These are phyloP conservation scores for California macrophylla DNA, from an alignment of 441 rosid genomes.

Conservation along the genomic window DNA sequence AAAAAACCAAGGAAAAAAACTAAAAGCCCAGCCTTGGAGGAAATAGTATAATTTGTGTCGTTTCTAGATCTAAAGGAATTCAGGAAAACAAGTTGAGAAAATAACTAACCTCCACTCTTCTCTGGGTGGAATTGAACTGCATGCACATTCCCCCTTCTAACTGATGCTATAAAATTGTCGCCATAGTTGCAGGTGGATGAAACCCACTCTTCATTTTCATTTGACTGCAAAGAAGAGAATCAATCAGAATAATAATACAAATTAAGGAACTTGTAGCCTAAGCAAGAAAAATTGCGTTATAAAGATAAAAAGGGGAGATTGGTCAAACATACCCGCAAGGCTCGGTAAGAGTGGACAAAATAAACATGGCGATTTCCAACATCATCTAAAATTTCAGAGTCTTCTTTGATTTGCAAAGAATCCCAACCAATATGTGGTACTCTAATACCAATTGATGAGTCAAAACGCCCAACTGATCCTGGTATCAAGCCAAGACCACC, in stretches of 20 bases:
- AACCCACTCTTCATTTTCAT: constrained; percentile 76
- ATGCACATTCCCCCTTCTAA: constrained; percentile 87
- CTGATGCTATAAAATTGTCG: constrained; percentile 68
- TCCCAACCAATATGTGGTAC: constrained; percentile 98
- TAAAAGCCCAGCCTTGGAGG: not conserved
- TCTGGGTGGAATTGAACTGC: constrained; percentile 98
- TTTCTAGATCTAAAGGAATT: not conserved
- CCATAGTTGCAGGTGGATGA: constrained; percentile 82
- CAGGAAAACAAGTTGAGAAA: not conserved
- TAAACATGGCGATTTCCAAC: constrained; percentile 73
- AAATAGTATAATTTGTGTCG: not conserved
- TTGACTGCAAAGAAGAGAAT: constrained; percentile 35
- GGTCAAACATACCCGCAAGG: constrained; percentile 50
- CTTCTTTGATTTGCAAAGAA: constrained; percentile 69
- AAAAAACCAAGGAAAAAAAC: not conserved
- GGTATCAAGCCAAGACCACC: constrained; percentile 91
- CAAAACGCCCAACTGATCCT: constrained; percentile 78
- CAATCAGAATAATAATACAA: constrained; percentile 10
- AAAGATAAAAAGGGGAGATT: not conserved
- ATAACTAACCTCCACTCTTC: constrained; percentile 81
- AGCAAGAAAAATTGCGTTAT: not conserved
- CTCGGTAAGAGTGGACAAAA: constrained; percentile 93
- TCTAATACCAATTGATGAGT: constrained; percentile 59
- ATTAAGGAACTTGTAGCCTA: not conserved
- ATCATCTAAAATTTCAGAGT: constrained; percentile 72